Percentiles rank a stretch among this genome's conserved stretches.
These are phyloP conservation scores for Dissoconium aciculare DNA, from an alignment of 2,329 filamentous ascomycete genomes.

Conservation along the genomic window DNA sequence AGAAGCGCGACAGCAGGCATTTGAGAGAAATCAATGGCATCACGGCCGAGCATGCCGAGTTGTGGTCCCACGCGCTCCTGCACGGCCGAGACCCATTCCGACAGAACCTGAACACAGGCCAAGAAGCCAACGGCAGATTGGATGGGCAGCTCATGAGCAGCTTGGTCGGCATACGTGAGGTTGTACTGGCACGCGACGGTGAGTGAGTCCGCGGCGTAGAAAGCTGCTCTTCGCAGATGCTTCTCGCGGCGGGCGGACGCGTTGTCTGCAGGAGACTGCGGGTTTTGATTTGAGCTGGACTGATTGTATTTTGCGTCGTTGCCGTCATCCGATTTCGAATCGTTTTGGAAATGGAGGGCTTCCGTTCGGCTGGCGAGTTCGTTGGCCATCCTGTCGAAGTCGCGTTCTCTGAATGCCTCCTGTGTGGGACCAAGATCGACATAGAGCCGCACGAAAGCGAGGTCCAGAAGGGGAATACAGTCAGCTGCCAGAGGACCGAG, in stretches of 20 bases:
- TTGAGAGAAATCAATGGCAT: not conserved
- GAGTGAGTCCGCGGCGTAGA: constrained; percentile 83
- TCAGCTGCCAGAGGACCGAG: constrained; percentile 74
- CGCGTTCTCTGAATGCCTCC: constrained; percentile 83
- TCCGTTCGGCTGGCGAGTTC: constrained; percentile 69
- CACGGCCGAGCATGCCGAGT: constrained; percentile 66
- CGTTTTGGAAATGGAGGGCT: constrained; percentile 51
- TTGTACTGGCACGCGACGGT: constrained; percentile 77
- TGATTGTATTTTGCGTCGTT: constrained; percentile 16
- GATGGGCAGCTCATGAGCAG: constrained; percentile 69
- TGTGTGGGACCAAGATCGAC: constrained; percentile 87
- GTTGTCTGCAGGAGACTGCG: not conserved
- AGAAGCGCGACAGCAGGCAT: constrained; percentile 49
- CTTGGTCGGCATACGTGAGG: constrained; percentile 70
- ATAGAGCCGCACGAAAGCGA: constrained; percentile 84
- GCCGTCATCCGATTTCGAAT: not conserved
- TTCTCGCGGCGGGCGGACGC: constrained; percentile 59
- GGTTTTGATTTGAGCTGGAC: not conserved
- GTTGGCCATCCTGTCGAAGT: constrained; percentile 82
- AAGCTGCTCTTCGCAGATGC: constrained; percentile 84
- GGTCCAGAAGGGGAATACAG: constrained; percentile 75
- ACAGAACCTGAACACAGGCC: constrained; percentile 84
- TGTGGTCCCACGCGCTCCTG: constrained; percentile 89
- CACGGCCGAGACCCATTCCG: constrained; percentile 84
- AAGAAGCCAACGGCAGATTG: constrained; percentile 87